Percentiles rank a stretch among this genome's conserved stretches.
Evolutionary conservation across 441 rosid species (phyloP).

Genomic region (Adansonia gregorii): DNA sequence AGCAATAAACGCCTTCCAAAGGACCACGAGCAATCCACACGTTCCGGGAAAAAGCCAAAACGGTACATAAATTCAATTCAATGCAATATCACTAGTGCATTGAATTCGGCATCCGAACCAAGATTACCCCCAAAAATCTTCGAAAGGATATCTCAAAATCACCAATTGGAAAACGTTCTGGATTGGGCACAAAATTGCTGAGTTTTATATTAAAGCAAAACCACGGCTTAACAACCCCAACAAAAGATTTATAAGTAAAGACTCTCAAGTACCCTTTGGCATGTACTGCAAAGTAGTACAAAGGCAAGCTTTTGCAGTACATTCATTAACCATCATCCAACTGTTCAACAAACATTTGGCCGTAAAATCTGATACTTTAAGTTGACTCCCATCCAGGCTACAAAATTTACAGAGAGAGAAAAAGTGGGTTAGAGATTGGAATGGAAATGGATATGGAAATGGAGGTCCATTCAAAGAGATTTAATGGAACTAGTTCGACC

Average conservation of each 20-base stretch:
- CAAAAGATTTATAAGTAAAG: background rate
- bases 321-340: background rate
- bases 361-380: slow-evolving; percentile 9
- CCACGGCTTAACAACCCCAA: slow-evolving; percentile 17
- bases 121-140: background rate
- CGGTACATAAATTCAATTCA: slow-evolving; percentile 3
- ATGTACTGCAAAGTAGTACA: slow-evolving; percentile 45
- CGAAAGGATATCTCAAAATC: slow-evolving; percentile 7
- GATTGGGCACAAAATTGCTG: background rate
- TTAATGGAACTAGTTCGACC: slow-evolving; percentile 1
- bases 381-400: slow-evolving; percentile 19
- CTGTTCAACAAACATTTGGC: slow-evolving; percentile 16
- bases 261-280: background rate
- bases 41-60: background rate
- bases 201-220: background rate
- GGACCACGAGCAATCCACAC: slow-evolving; percentile 6
- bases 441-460: slow-evolving; percentile 5
- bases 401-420: background rate
- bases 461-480: background rate
- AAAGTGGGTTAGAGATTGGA: background rate
- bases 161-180: background rate
- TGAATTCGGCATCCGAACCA: slow-evolving; percentile 23
- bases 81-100: slow-evolving; percentile 8
- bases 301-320: slow-evolving; percentile 33
- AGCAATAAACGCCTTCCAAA: background rate